Evolutionary conservation across 2,329 filamentous ascomycete genomes (phyloP), one percentile per base, ranked within the genome.

Genomic region (Sporothrix pseudoabietina): DNA sequence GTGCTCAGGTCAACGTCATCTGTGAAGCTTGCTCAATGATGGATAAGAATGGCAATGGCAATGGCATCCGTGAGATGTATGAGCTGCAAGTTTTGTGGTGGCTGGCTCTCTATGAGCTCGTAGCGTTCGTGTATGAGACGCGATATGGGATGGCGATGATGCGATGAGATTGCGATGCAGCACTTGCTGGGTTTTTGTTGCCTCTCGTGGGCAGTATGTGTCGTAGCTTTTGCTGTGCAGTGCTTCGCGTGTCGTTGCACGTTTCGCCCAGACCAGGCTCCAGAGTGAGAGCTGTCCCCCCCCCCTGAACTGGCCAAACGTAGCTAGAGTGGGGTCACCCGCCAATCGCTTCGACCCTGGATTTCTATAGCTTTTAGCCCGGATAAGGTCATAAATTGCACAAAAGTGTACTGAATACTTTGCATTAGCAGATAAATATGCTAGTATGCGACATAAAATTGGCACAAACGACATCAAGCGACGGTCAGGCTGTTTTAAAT

Each of bases 211-310:
- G 44, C 12, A 19, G 16, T 14, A 12, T 44, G n/a, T 12, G n/a
- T 41, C 35, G 61, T 32, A 66, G 39, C 61, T 69, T 69, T 69
- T 69, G 49, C 66, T 41, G n/a, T 55, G 44, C 44, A 49, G 10
- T 19, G 9, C 14, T n/a, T 69, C 30, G 66, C 65, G 49, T 35
- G 39, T 69, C 26, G 65, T 68, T 68, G 5, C 65, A 68, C 65
- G 66, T 52, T 55, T 54, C 66, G 66, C 47, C 44, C 49, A 32
- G 35, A 35, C 35, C 35, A 35, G 35, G 7, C 35, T n/a, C n/a
- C n/a, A n/a, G 7, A 26, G 26, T 61, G 55, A 49, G 44, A 49
- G 44, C 44, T 49, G 41, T 12, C 41, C 59, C 4, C 61, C 41
- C 59, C 4, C 61, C 61, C 61, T 66, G 47, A 66, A 66, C 61